Percentiles rank a stretch among this genome's conserved stretches.
phyloP scores from a whole-genome alignment of 2,329 filamentous ascomycete species.

The Arthrobotrys pseudoclavata region DNA sequence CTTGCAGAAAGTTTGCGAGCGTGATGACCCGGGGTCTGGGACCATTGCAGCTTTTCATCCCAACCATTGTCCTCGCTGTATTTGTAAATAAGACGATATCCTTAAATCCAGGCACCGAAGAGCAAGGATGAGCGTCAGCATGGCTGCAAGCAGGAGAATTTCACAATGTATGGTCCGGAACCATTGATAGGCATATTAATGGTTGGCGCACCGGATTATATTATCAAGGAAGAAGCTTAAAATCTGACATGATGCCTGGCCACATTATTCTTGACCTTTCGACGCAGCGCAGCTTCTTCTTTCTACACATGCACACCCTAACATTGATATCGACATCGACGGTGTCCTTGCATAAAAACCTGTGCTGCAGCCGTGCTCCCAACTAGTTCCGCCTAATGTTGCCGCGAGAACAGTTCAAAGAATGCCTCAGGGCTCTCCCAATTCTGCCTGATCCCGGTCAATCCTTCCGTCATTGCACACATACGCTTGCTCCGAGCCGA shows the following conservation, averaged over 20 bases:
- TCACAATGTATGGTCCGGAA: constrained; percentile 34
- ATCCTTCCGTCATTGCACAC: constrained; percentile 38
- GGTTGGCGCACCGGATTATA: constrained; percentile 18
- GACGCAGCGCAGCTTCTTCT: constrained; percentile 28
- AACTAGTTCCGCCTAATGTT: constrained; percentile 58
- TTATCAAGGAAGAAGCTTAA: constrained; percentile 42
- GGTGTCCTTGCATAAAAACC: constrained; percentile 30
- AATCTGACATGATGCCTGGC: constrained; percentile 57
- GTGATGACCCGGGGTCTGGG: constrained; percentile 47
- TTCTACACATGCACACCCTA: constrained; percentile 10
- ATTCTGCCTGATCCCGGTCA: constrained; percentile 57
- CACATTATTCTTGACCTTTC: constrained; percentile 38
- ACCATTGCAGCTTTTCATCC: constrained; percentile 46
- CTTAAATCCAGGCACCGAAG: constrained; percentile 51
- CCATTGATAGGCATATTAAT: constrained; percentile 20
- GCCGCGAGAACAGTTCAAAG: constrained; percentile 24
- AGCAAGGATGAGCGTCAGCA: constrained; percentile 48
- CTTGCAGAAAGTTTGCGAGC: constrained; percentile 37
- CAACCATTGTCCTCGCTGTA: constrained; percentile 41
- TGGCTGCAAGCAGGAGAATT: constrained; percentile 26
- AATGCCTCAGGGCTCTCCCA: constrained; percentile 22
- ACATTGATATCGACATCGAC: constrained; percentile 26
- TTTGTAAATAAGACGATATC: constrained; percentile 51
- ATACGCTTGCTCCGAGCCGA: constrained; percentile 42
- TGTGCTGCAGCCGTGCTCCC: constrained; percentile 35